Evolutionary conservation across 345 rosid genomes (phyloP), one percentile per base, ranked within the genome.

Genomic region (Brassica rapa): DNA sequence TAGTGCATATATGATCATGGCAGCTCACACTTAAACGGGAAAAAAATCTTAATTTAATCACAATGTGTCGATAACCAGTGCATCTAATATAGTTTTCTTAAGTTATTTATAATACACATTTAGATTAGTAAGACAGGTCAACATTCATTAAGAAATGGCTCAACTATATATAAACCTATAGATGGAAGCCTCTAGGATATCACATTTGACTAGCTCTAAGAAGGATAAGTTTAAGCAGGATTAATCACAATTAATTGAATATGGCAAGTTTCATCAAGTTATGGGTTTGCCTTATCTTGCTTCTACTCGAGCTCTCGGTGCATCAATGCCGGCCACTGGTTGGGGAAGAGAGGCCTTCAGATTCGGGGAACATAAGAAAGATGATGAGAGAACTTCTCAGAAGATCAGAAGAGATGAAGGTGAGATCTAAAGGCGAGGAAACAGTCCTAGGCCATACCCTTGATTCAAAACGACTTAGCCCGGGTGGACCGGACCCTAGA

Each of bases 401-500:
- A 53, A 64, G 76, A 70, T 82, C 79, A 19, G 74, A 77, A 63
- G 82, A 69, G 74, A 25, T 82, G 49, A 73, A 73, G 79, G 72
- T 29, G 35, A 55, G 62, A 61, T 62, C 78, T 0, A 66, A 55
- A 76, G 72, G 70, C 12, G 74, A 72, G 4, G 4, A 39, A 41
- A 24, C 29, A 8, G 14, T 68, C 41, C 63, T 75, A 63, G 59
- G 59, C 33, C 25, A 51, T 53, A 63, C 37, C 32, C 39, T 56
- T 49, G 81, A 72, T 29, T 82, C 79, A 24, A 82, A 82, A 82
- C 81, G 84, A 59, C 72, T 82, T 16, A 82, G 84, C 68, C 84
- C 84, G 4, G 84, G 84, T 62, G 84, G 84, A 69, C 84, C 84
- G 8, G 84, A 82, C 73, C 84, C 84, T 25, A 82, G 60, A 46